Evolutionary conservation across 768 basidiomycete genomes (phyloP).

Genomic region (Hypsizygus marmoreus): DNA sequence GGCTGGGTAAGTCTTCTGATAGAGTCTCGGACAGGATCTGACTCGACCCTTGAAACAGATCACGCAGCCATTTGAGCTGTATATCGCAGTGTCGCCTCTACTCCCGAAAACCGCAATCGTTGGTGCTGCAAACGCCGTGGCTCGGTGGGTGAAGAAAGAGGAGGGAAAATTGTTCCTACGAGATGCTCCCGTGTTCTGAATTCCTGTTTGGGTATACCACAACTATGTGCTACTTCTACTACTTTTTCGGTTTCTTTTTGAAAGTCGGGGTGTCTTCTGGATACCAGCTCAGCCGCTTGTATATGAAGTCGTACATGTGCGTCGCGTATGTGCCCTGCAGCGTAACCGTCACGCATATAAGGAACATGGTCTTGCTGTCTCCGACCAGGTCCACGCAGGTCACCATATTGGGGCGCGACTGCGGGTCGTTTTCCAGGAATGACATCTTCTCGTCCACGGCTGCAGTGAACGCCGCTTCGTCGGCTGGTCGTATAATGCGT

Average conservation of each 20-base stretch:
- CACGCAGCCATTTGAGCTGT: conserved; percentile 92
- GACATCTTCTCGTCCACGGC: neutral
- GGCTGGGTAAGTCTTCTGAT: conserved; percentile 76
- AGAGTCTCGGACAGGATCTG: neutral
- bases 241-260: neutral
- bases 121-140: conserved; percentile 86
- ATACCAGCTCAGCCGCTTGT: conserved; percentile 5
- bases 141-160: conserved; percentile 89
- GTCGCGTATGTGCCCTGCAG: neutral
- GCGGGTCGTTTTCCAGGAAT: neutral
- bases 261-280: neutral
- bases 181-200: conserved; percentile 87
- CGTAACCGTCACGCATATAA: conserved; percentile 1
- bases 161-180: conserved; percentile 79
- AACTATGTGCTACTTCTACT: neutral
- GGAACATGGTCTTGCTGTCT: conserved; percentile 1
- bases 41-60: conserved; percentile 50
- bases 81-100: conserved; percentile 77
- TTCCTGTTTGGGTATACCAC: neutral
- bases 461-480: neutral
- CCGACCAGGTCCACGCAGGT: neutral
- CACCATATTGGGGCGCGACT: neutral
- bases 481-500: neutral
- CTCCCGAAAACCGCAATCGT: conserved; percentile 89
- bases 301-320: conserved; percentile 2